These are phyloP conservation scores for Mrakia hoshinonis DNA, from an alignment of 768 basidiomycete genomes.

Conservation along the genomic window DNA sequence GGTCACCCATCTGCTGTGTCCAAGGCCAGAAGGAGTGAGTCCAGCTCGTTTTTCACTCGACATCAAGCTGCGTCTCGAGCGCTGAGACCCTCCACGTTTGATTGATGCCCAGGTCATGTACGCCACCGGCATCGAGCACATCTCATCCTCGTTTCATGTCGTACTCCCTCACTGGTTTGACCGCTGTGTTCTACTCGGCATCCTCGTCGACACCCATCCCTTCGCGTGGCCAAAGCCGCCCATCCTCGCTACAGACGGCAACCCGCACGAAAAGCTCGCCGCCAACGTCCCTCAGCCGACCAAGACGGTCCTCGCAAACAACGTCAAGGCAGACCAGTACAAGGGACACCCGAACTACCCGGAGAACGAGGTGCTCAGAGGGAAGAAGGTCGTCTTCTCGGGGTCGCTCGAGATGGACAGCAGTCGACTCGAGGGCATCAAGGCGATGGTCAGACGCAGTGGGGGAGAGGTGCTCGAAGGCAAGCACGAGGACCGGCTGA, in stretches of 20 bases:
- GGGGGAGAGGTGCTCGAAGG: slow-evolving; percentile 57
- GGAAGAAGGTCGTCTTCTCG: background rate
- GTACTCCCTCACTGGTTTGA: slow-evolving; percentile 92
- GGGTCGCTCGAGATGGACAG: slow-evolving; percentile 4
- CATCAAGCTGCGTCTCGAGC: no score
- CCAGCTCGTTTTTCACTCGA: no score
- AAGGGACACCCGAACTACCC: background rate
- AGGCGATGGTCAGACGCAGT: slow-evolving; percentile 47
- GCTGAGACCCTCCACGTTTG: background rate
- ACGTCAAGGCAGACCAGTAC: slow-evolving; percentile 1
- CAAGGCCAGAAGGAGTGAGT: slow-evolving; percentile 41
- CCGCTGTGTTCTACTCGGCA: slow-evolving; percentile 45
- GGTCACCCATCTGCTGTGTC: slow-evolving; percentile 75
- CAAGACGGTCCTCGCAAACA: background rate
- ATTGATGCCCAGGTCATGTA: slow-evolving; percentile 45
- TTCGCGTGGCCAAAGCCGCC: slow-evolving; percentile 56
- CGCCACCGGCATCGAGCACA: slow-evolving; percentile 47
- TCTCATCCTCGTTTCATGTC: slow-evolving; percentile 48
- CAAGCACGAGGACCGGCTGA: slow-evolving; percentile 35
- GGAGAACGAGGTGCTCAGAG: background rate
- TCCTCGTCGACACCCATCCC: slow-evolving; percentile 33
- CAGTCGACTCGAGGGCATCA: slow-evolving; percentile 39
- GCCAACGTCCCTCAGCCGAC: background rate
- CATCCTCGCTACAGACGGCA: slow-evolving; percentile 36
- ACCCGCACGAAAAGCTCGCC: slow-evolving; percentile 35